Conservation (phyloP, 2,329 filamentous ascomycete species). For the Lomentospora prolificans region DNA sequence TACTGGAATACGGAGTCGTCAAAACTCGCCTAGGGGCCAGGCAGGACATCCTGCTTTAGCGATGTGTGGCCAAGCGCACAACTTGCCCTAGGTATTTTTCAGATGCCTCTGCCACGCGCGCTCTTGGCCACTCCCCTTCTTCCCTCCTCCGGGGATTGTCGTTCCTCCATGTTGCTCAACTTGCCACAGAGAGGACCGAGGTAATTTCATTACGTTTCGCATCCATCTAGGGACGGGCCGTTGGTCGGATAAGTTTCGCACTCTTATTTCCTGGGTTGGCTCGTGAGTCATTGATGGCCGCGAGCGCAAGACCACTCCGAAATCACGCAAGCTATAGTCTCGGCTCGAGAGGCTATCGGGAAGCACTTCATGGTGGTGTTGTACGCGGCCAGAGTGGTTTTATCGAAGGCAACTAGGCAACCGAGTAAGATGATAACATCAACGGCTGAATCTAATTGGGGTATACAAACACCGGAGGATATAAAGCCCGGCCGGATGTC, state of each 20-base stretch:
- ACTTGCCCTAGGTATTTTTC: background rate
- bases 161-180: background rate
- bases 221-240: background rate
- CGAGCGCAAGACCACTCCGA: background rate
- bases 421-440: background rate
- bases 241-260: background rate
- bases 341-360: background rate
- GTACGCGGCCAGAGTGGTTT: background rate
- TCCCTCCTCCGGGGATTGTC: background rate
- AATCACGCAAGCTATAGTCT: background rate
- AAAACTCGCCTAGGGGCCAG: background rate
- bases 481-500: background rate
- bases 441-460: background rate
- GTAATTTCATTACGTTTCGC: background rate
- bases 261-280: background rate
- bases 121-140: background rate
- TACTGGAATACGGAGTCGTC: background rate
- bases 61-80: background rate
- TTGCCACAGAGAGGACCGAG: background rate
- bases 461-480: background rate
- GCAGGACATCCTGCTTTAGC: background rate
- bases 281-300: background rate
- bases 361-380: background rate
- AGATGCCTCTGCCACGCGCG: background rate
- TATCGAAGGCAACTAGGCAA: background rate